A percentile compares a stretch with the other conserved stretches of the same genome.
phyloP scores from a whole-genome alignment of 176 grass and related monocot genomes.

The Carex myosuroides region DNA sequence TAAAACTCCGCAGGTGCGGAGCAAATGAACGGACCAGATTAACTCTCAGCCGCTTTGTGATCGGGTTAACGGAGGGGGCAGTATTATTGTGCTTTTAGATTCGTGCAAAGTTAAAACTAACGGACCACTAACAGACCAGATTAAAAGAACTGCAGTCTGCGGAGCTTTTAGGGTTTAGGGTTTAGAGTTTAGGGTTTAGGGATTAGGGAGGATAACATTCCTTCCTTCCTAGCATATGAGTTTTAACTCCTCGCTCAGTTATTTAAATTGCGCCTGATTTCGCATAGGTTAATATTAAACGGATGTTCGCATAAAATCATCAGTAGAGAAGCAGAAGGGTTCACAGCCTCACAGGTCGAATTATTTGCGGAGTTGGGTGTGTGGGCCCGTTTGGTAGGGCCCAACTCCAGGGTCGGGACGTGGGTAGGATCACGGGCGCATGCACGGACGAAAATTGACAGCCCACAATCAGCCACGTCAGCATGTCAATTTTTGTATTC shows the following conservation, averaged over 20 bases:
- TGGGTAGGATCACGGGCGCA: not conserved
- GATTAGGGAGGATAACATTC: no score
- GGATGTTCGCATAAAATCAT: not conserved
- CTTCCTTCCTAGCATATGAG: no score
- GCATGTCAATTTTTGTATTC: not conserved
- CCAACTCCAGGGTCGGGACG: not conserved
- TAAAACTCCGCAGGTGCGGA: no score
- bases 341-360: not conserved
- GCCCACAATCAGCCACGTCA: constrained; percentile 12
- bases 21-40: no score
- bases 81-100: no score
- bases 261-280: not conserved
- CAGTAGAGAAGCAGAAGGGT: not conserved
- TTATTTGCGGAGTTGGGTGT: not conserved
- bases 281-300: not conserved
- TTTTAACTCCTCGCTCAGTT: not conserved
- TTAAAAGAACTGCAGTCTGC: no score
- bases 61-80: no score
- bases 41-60: no score
- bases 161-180: no score
- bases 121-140: no score
- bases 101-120: no score
- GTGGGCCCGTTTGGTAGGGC: not conserved
- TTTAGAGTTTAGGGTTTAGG: no score
- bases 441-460: constrained; percentile 15